Evolutionary conservation across 495 filamentous ascomycete species (phyloP), one percentile per base, ranked within the genome.

Genomic region (Bacidia gigantensis): DNA sequence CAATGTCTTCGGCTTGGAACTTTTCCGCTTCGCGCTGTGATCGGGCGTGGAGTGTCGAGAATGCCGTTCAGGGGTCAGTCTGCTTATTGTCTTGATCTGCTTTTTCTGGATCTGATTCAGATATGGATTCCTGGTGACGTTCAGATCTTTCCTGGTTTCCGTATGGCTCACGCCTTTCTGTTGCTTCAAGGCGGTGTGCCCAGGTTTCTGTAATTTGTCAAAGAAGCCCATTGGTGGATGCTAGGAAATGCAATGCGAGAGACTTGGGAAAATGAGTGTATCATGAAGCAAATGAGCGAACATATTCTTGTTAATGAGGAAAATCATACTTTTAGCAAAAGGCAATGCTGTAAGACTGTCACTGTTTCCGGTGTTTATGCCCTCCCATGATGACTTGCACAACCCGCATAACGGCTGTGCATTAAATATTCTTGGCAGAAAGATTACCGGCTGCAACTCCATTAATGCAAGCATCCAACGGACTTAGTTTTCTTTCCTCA

Each of bases 151-250:
- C 54, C 73, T 71, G 12, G 72, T 70, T 54, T 72, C 66, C 20
- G 71, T 60, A 35, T 71, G 71, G 18, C 26, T 9, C 12, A 25
- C 26, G 3, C 17, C 20, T 50, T 50, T 50, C 56, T 74, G 69
- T n/a, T 72, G 60, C 51, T 76, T 72, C 48, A 76, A 58, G 20
- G 72, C 71, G 41, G 72, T 70, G 40, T 60, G 65, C 56, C 71
- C 72, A 63, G 69, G 69, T 65, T 74, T 77, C 48, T 77, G 74
- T 50, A 78, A 65, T 57, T 75, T 71, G 58, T 76, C 72, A 58
- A 78, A 78, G 61, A 74, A 74, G 49, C 72, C 73, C 74, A 77
- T 77, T 51, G 26, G 49, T 17, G 0, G 29, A 14, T 35, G 29
- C 14, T 7, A 7, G 29, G 29, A 14, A 7, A 7, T 5, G 7